Evolutionary conservation across 2,329 filamentous ascomycete genomes (phyloP).

Genomic region (Clonostachys sp.): DNA sequence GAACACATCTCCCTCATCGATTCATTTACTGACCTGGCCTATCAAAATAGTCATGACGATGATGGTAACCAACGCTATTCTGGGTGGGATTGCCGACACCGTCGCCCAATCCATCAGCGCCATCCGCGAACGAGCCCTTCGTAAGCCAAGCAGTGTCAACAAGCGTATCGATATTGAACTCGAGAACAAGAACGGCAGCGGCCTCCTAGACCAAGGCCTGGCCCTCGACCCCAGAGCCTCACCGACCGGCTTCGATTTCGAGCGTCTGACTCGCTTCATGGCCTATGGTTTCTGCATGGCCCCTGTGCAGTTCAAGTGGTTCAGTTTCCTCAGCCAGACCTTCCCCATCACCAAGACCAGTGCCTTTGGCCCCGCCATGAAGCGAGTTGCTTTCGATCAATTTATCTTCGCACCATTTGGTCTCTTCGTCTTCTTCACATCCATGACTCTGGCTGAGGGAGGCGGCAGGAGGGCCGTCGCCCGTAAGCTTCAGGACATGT

Average conservation of each 20-base stretch:
- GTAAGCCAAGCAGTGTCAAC: constrained; percentile 49
- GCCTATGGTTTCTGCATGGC: constrained; percentile 96
- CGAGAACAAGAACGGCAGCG: constrained; percentile 71
- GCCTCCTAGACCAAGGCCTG: constrained; percentile 56
- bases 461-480: constrained; percentile 75
- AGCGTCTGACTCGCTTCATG: constrained; percentile 92
- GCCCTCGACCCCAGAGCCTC: constrained; percentile 57
- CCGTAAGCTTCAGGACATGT: constrained; percentile 89
- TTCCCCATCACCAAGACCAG: constrained; percentile 82
- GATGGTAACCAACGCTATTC: constrained; percentile 96
- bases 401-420: constrained; percentile 87
- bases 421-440: constrained; percentile 85
- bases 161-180: constrained; percentile 74
- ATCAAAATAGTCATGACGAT: constrained; percentile 76
- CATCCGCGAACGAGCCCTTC: constrained; percentile 62
- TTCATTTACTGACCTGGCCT: constrained; percentile 1
- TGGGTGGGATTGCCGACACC: constrained; percentile 94
- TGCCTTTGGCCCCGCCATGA: constrained; percentile 73
- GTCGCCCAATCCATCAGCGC: constrained; percentile 91
- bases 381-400: constrained; percentile 90
- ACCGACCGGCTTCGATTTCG: constrained; percentile 90
- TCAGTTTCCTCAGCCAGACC: constrained; percentile 72
- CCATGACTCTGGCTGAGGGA: constrained; percentile 94
- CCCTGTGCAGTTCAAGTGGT: constrained; percentile 94
- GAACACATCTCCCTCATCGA: not conserved